These are phyloP conservation scores for Tetrastigma voinierianum DNA, from an alignment of 164 flowering plant species.

Conservation along the genomic window DNA sequence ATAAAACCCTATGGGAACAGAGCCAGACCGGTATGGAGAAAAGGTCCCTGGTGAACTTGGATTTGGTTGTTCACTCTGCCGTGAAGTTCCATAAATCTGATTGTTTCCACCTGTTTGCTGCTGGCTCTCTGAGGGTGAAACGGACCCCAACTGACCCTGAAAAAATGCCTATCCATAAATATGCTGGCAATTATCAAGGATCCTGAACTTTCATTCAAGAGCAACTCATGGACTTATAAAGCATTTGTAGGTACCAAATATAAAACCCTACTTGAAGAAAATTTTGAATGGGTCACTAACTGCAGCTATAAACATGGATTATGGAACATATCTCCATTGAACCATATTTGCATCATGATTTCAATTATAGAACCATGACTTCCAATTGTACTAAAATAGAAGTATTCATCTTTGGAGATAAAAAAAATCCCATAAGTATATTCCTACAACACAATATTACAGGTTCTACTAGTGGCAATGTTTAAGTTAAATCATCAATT, in stretches of 20 bases:
- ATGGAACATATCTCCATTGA: not conserved
- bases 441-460: not conserved
- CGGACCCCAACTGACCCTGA: constrained; percentile 77
- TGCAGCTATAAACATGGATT: not conserved
- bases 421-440: not conserved
- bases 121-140: constrained; percentile 67
- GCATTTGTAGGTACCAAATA: not conserved
- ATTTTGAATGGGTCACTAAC: not conserved
- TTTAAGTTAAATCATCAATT: not conserved
- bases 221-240: not conserved
- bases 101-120: constrained; percentile 53
- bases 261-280: too few species aligned
- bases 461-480: not conserved
- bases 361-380: not conserved
- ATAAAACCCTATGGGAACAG: constrained; percentile 66
- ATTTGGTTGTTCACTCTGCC: constrained; percentile 50
- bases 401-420: not conserved
- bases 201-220: not conserved
- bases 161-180: constrained; percentile 5
- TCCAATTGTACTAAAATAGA: not conserved
- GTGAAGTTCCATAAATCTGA: constrained; percentile 55
- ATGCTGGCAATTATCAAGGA: not conserved
- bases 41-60: constrained; percentile 53
- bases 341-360: not conserved
- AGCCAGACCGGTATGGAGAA: constrained; percentile 56